Conservation (phyloP, 116 monocot species). For the Phalaenopsis hybrid region DNA sequence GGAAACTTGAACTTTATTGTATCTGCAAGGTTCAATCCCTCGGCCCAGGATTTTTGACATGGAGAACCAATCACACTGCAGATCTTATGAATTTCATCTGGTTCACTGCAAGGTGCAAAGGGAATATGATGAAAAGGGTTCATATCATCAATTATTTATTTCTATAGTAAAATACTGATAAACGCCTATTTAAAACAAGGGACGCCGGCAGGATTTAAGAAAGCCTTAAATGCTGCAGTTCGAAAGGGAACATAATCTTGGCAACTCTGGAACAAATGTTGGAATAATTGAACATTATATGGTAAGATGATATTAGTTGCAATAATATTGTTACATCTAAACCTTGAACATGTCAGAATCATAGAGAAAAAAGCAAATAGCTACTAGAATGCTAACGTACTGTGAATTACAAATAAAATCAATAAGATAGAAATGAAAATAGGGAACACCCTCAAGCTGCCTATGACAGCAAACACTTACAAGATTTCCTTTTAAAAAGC, state of each 20-base stretch:
- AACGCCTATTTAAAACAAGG: too few relatives aligned
- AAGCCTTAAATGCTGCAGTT: too few relatives aligned
- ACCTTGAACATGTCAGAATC: not conserved
- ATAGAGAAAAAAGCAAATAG: not conserved
- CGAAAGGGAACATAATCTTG: too few relatives aligned
- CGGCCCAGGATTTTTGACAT: conserved; percentile 32
- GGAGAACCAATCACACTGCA: conserved; percentile 54
- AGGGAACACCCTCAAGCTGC: not conserved
- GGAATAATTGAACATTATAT: not conserved
- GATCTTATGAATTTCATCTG: conserved; percentile 47
- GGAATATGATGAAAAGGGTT: not conserved
- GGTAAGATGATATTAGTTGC: not conserved
- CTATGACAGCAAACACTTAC: not conserved
- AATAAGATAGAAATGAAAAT: not conserved
- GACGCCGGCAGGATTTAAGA: too few relatives aligned
- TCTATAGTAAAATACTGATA: not conserved
- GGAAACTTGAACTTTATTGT: conserved; percentile 42
- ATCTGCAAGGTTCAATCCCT: conserved; percentile 44
- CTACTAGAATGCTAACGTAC: not conserved
- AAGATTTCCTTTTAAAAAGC: not conserved
- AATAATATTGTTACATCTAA: not conserved
- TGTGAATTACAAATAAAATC: not conserved
- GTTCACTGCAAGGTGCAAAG: conserved; percentile 30
- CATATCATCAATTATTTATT: not conserved
- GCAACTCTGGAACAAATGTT: too few relatives aligned